Conservation (phyloP, 1,284 basidiomycete species). For the Ustilago vetiveriae region DNA sequence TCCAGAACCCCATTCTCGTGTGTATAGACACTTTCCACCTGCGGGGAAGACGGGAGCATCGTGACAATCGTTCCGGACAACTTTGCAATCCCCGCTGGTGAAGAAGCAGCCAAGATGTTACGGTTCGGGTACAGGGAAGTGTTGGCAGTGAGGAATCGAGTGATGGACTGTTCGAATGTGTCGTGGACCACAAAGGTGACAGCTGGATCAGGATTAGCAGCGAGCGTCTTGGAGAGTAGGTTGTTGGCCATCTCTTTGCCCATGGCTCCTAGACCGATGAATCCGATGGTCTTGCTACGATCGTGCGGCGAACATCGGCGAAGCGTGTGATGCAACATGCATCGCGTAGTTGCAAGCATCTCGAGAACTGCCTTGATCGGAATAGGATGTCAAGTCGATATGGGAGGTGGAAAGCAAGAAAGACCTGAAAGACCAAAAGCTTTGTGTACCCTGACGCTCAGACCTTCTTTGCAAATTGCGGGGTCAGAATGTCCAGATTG, state of each 20-base stretch:
- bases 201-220: slow-evolving; percentile 33
- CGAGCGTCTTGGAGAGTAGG: slow-evolving; percentile 54
- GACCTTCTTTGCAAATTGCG: no score
- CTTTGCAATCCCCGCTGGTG: slow-evolving; percentile 68
- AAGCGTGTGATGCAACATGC: slow-evolving; percentile 21
- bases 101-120: slow-evolving; percentile 60
- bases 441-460: no score
- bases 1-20: slow-evolving; percentile 69
- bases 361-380: background rate
- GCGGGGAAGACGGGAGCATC: slow-evolving; percentile 86
- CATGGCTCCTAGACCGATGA: slow-evolving; percentile 64
- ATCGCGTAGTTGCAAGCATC: slow-evolving; percentile 33
- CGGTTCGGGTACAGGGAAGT: slow-evolving; percentile 55
- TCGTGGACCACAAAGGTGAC: slow-evolving; percentile 57
- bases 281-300: slow-evolving; percentile 59
- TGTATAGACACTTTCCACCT: slow-evolving; percentile 79
- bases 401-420: background rate
- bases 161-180: slow-evolving; percentile 53
- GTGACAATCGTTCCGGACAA: slow-evolving; percentile 77
- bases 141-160: slow-evolving; percentile 57
- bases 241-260: slow-evolving; percentile 62
- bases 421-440: background rate
- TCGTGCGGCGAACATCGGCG: slow-evolving; percentile 34
- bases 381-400: no score
- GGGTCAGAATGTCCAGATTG: no score